Evolutionary conservation across 192 early-diverging fungal species (phyloP).

Genomic region (Coemansia guatemalensis): DNA sequence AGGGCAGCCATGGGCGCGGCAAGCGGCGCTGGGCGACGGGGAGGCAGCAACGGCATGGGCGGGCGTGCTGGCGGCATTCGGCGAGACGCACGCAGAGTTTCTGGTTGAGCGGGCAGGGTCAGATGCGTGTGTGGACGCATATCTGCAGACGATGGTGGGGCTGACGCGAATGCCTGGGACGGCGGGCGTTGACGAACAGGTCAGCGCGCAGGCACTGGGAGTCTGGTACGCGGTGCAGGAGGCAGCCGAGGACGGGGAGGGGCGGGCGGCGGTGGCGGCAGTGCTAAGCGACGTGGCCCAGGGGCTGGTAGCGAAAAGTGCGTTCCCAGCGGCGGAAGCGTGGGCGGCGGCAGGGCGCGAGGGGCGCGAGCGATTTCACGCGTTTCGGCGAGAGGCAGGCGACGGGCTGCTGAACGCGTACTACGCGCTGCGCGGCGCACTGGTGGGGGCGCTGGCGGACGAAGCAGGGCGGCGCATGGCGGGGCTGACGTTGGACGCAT

Average conservation of each 20-base stretch:
- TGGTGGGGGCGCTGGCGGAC: slow-evolving; percentile 54
- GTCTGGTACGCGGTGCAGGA: slow-evolving; percentile 78
- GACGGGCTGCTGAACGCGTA: slow-evolving; percentile 72
- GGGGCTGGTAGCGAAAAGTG: slow-evolving; percentile 58
- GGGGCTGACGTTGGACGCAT: slow-evolving; percentile 20
- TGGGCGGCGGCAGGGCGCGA: slow-evolving; percentile 62
- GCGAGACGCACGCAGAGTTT: slow-evolving; percentile 46
- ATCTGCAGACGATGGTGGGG: slow-evolving; percentile 55
- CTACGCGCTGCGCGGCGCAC: slow-evolving; percentile 60
- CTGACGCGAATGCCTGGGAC: slow-evolving; percentile 71
- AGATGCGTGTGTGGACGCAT: slow-evolving; percentile 10
- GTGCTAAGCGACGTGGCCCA: slow-evolving; percentile 49
- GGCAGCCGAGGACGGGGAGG: slow-evolving; percentile 29
- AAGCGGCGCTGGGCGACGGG: slow-evolving; percentile 9
- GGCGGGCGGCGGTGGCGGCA: slow-evolving; percentile 1
- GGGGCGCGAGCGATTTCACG: slow-evolving; percentile 58
- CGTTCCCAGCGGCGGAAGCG: slow-evolving; percentile 55
- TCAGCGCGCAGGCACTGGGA: slow-evolving; percentile 68
- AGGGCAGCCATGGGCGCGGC: slow-evolving; percentile 30
- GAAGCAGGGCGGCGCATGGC: slow-evolving; percentile 19
- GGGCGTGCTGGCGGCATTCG: slow-evolving; percentile 33
- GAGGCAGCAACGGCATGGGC: slow-evolving; percentile 32
- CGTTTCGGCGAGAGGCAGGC: slow-evolving; percentile 70
- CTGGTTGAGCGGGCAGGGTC: slow-evolving; percentile 18
- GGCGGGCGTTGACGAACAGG: slow-evolving; percentile 65